phyloP scores from a whole-genome alignment of 2,329 filamentous ascomycete genomes.

The Colletotrichum camelliae region DNA sequence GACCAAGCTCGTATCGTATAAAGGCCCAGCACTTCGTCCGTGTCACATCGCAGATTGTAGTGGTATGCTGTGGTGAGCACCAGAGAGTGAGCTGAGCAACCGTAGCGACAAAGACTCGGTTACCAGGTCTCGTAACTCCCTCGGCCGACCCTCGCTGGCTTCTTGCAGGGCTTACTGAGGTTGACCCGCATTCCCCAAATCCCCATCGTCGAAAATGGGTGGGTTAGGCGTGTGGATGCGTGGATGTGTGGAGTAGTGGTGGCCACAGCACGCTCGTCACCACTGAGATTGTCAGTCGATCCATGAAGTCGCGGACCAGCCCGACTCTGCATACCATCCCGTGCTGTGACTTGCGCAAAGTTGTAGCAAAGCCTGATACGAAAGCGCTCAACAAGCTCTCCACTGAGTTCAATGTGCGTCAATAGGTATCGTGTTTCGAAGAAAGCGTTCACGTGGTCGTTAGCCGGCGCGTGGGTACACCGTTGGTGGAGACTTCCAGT shows the following conservation, averaged over 20 bases:
- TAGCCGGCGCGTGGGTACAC: background rate
- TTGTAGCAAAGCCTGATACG: background rate
- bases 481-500: background rate
- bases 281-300: background rate
- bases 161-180: background rate
- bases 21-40: background rate
- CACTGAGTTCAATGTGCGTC: background rate
- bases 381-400: background rate
- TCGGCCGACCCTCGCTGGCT: background rate
- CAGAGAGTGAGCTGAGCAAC: background rate
- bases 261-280: background rate
- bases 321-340: background rate
- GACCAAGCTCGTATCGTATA: background rate
- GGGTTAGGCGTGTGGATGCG: conserved; percentile 10
- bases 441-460: background rate
- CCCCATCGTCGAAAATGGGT: background rate
- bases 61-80: background rate
- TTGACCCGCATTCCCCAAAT: background rate
- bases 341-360: background rate
- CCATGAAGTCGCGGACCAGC: conserved; percentile 5
- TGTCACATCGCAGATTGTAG: background rate
- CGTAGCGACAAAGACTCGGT: background rate
- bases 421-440: background rate
- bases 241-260: conserved; percentile 7
- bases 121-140: background rate